Base-by-base conservation (phyloP, 78 protist species). In the Thecamonas trahens region DNA sequence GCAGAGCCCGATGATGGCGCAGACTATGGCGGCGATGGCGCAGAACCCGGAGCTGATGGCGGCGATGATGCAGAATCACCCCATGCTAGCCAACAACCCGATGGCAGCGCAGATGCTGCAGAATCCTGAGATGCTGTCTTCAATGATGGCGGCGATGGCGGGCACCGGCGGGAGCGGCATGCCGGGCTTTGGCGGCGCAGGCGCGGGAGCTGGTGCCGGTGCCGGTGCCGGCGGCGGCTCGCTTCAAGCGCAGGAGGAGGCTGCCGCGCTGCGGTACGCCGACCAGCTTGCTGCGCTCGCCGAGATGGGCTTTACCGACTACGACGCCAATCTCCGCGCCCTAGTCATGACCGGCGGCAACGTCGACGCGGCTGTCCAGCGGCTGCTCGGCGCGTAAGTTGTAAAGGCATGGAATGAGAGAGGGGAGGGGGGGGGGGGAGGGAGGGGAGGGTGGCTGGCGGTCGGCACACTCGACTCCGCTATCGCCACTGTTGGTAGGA, bases 281-380 rank as follows among this genome's bases (percentile, higher is more conserved):
- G 20, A 35, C 20, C 91, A 88, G 70, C 55, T 88, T 8, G 44
- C 22, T 18, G 84, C 81, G 61, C 64, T 88, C 29, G 55, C 77
- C 15, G 93, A 85, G 31, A 86, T 88, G 82, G 93, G 93, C n/a
- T 88, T 88, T 40, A 15, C 28, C 4, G 90, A 88, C 37, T 53
- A 40, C n/a, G 79, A 57, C 18, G 74, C 63, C 31, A 85, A 85
- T 31, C 32, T 31, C 3, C 38, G 35, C 11, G 77, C 77, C 20
- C 38, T 72, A 29, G 40, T 22, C 8, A 9, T 3, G 28, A 40
- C 77, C 38, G 14, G 32, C 28, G 77, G 77, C 32, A 72, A 72
- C 14, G 70, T 72, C 3, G 35, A 61, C 14, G 11, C 14, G 38
- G 77, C 77, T 4, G 38, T 72, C 18, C 47, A 60, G 29, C 61